Conservation (phyloP, 2,329 filamentous ascomycete genomes). For the Colletotrichum euphorbiae region DNA sequence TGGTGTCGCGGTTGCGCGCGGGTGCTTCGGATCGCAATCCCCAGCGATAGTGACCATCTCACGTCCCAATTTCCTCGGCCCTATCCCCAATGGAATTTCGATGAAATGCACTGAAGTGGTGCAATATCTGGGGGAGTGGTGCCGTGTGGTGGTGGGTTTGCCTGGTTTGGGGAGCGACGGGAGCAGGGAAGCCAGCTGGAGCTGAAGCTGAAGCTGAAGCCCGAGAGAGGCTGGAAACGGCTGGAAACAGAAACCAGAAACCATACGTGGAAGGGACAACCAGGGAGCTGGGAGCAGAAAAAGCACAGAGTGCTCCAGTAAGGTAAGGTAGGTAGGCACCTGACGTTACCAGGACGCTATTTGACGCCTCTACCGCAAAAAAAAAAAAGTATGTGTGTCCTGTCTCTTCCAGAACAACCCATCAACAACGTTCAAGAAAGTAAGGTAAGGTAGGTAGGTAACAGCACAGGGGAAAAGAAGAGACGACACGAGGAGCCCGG, state of each 20-base stretch:
- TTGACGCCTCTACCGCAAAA: too few species aligned
- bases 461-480: neutral
- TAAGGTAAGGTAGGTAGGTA: too few species aligned
- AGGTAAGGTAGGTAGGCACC: too few species aligned
- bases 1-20: constrained; percentile 22
- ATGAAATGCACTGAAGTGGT: too few species aligned
- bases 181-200: constrained; percentile 36
- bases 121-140: constrained; percentile 14
- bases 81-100: too few species aligned
- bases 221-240: constrained; percentile 16
- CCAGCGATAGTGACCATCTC: neutral
- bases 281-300: neutral
- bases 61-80: too few species aligned
- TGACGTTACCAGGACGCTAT: neutral
- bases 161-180: constrained; percentile 18
- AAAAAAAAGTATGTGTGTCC: too few species aligned
- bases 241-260: constrained; percentile 16
- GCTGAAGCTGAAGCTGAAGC: constrained; percentile 35
- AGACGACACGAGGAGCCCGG: neutral
- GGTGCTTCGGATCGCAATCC: constrained; percentile 35
- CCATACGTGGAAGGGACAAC: neutral
- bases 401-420: too few species aligned
- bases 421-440: too few species aligned
- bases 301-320: neutral
- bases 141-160: constrained; percentile 24